phyloP scores from a whole-genome alignment of 1,284 basidiomycete species.

The Fomitopsis pinicola region DNA sequence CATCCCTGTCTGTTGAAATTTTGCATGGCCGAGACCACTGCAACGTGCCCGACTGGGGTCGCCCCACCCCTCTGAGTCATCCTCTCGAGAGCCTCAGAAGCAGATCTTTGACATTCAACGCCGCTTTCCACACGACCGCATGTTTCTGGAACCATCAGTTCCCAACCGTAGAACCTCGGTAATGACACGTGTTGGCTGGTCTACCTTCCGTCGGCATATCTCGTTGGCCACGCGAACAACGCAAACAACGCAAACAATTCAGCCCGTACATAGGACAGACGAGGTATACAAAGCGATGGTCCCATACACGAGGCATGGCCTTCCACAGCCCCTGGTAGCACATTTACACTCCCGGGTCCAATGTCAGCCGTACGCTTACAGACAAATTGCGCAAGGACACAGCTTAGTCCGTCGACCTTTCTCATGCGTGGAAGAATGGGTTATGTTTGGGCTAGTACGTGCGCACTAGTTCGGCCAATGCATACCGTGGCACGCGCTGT shows the following conservation, averaged over 20 bases:
- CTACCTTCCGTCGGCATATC: not conserved
- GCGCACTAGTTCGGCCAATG: not conserved
- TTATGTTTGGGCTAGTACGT: not conserved
- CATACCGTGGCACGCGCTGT: not conserved
- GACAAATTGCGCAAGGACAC: not conserved
- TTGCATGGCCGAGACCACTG: not conserved
- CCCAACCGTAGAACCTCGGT: not conserved
- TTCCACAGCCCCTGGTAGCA: not conserved
- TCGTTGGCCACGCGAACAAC: not conserved
- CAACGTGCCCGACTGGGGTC: not conserved
- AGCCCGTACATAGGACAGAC: not conserved
- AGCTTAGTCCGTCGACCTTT: not conserved
- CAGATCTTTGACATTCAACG: not conserved
- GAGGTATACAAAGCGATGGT: not conserved
- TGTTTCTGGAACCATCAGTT: not conserved
- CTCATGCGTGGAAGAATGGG: not conserved
- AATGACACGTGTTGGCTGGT: not conserved
- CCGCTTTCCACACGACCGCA: not conserved
- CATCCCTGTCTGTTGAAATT: not conserved
- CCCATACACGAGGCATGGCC: conserved; percentile 6
- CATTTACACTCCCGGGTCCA: not conserved
- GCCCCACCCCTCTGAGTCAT: not conserved
- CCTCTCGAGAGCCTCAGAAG: not conserved
- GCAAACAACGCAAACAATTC: not conserved
- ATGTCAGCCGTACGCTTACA: not conserved